These are phyloP conservation scores for Stygiomarasmius scandens DNA, from an alignment of 1,284 basidiomycete genomes.

Conservation along the genomic window DNA sequence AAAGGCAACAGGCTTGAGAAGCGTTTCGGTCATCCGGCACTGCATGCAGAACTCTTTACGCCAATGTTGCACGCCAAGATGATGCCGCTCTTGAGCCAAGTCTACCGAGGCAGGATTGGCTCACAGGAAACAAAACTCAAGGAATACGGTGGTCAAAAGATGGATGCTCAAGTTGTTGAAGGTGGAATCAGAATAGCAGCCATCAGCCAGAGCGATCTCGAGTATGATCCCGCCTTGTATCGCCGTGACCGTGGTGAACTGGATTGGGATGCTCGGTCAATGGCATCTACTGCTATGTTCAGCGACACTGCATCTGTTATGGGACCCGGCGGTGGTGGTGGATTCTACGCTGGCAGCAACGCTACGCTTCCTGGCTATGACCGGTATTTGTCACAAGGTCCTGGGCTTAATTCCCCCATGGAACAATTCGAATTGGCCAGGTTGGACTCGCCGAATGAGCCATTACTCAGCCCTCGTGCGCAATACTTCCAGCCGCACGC, in stretches of 20 bases:
- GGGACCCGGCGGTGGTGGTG: constrained; percentile 36
- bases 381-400: constrained; percentile 54
- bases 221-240: constrained; percentile 76
- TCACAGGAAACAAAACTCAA: constrained; percentile 64
- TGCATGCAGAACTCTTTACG: constrained; percentile 80
- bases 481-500: constrained; percentile 31
- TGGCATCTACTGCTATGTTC: constrained; percentile 62
- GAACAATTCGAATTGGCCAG: constrained; percentile 60
- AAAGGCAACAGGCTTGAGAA: constrained; percentile 73
- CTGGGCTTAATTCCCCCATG: constrained; percentile 30
- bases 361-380: constrained; percentile 49
- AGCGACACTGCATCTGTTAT: constrained; percentile 42
- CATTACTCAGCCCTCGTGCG: constrained; percentile 45
- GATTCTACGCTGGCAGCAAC: constrained; percentile 43
- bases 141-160: constrained; percentile 75
- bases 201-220: constrained; percentile 70
- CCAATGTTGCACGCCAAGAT: constrained; percentile 88
- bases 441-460: constrained; percentile 57
- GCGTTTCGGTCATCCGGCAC: constrained; percentile 85
- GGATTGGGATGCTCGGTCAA: constrained; percentile 78
- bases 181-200: constrained; percentile 80
- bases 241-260: constrained; percentile 76
- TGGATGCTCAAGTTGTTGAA: constrained; percentile 70
- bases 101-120: constrained; percentile 74
- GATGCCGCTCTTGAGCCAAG: constrained; percentile 74